Conservation (phyloP, 345 rosid genomes). For the Eucalyptus dawsonii region DNA sequence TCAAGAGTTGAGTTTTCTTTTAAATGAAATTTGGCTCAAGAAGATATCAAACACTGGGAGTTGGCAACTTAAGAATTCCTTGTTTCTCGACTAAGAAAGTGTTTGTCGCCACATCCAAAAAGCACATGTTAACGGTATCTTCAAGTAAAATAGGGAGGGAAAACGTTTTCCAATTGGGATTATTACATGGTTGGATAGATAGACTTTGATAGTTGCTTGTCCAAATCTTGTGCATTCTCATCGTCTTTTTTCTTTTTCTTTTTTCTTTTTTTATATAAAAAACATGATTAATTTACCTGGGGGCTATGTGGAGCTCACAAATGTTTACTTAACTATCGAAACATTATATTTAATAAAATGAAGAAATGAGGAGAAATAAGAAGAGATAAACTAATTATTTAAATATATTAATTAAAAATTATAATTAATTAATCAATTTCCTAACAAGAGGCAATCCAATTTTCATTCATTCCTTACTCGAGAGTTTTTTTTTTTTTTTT, state of each 20-base stretch:
- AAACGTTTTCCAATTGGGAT: background rate
- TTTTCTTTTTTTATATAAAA: no score
- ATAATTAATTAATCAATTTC: background rate
- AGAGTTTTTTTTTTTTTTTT: no score
- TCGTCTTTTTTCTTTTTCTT: no score
- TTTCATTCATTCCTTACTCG: background rate
- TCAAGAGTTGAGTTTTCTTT: background rate
- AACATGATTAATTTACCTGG: no score
- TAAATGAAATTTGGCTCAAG: background rate
- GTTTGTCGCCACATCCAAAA: background rate
- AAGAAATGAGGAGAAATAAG: background rate
- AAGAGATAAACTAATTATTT: background rate
- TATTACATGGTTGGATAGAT: background rate
- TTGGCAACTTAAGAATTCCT: background rate
- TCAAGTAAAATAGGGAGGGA: background rate
- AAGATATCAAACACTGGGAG: background rate
- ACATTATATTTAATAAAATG: no score
- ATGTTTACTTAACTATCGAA: background rate
- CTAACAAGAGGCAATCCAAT: background rate
- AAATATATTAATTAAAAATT: background rate
- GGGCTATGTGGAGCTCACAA: background rate
- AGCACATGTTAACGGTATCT: background rate
- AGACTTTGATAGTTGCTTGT: background rate
- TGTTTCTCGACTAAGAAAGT: background rate
- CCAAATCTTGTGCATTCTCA: background rate